These are phyloP conservation scores for Fusarium sp. DNA, from an alignment of 2,329 filamentous ascomycete species.

Conservation along the genomic window DNA sequence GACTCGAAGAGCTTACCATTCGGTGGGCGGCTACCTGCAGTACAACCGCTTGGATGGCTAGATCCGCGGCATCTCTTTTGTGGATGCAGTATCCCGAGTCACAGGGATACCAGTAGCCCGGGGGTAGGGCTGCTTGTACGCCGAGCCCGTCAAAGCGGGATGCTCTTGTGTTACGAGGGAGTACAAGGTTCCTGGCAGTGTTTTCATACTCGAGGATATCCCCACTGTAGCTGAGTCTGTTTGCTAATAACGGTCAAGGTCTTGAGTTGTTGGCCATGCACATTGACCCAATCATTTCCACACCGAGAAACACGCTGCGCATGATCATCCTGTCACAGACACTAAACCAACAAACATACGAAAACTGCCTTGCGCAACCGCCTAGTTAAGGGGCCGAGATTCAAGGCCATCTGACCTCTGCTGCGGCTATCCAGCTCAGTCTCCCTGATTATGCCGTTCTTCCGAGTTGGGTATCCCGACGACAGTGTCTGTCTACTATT, in stretches of 20 bases:
- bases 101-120: conserved; percentile 3
- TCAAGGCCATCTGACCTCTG: neutral
- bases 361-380: neutral
- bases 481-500: neutral
- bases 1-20: neutral
- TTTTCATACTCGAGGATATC: neutral
- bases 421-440: neutral
- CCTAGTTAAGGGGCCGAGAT: neutral
- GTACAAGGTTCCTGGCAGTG: neutral
- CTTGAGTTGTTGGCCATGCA: neutral
- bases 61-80: conserved; percentile 21
- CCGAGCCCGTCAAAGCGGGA: conserved; percentile 17
- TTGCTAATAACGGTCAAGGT: neutral
- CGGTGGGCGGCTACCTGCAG: conserved; percentile 26
- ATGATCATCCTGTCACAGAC: neutral
- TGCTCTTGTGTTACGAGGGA: conserved; percentile 8
- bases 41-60: conserved; percentile 30
- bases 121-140: conserved; percentile 17
- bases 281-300: neutral
- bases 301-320: neutral
- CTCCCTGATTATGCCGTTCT: neutral
- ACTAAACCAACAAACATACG: neutral
- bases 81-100: conserved; percentile 11
- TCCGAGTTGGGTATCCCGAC: neutral
- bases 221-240: neutral